A percentile compares a stretch with the other conserved stretches of the same genome.
Evolutionary conservation across 768 basidiomycete genomes (phyloP).

Genomic region (Russula compacta): DNA sequence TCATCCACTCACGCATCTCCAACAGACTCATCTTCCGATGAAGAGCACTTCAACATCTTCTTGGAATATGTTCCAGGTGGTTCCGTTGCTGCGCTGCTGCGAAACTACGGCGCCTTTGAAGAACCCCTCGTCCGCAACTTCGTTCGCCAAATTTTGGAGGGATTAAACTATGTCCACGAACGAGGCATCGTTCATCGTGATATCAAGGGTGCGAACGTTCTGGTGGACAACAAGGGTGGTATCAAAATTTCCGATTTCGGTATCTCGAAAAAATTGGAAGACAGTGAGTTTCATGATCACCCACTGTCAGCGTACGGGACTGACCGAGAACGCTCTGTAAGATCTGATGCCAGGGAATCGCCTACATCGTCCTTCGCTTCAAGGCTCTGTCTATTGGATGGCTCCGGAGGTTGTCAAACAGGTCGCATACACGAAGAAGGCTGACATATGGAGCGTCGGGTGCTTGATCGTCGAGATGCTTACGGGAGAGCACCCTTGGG

Average conservation of each 20-base stretch:
- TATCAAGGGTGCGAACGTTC: conserved; percentile 98
- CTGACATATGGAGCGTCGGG: conserved; percentile 95
- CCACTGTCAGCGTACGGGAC: not conserved
- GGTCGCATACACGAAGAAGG: conserved; percentile 81
- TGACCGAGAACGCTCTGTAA: conserved; percentile 16
- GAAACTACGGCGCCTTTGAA: conserved; percentile 91
- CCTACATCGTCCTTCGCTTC: conserved; percentile 82
- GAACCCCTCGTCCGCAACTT: conserved; percentile 88
- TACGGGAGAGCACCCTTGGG: conserved; percentile 93
- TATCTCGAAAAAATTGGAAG: conserved; percentile 95
- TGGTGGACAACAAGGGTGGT: conserved; percentile 96
- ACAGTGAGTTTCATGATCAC: conserved; percentile 51
- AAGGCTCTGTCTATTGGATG: conserved; percentile 99
- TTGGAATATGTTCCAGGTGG: conserved; percentile 95
- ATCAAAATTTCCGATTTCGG: conserved; percentile 97
- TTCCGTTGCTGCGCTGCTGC: conserved; percentile 80
- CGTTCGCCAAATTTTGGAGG: conserved; percentile 83
- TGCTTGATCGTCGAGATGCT: conserved; percentile 96
- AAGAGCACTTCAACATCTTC: conserved; percentile 89
- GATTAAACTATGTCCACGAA: conserved; percentile 85
- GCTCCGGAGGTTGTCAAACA: conserved; percentile 98
- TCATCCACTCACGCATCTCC: not conserved
- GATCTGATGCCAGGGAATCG: conserved; percentile 51
- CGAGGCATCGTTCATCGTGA: conserved; percentile 95
- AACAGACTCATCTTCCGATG: conserved; percentile 88